Evolutionary conservation across 202 grass and related monocot genomes (phyloP).

Genomic region (Cymbopogon flexuosus): DNA sequence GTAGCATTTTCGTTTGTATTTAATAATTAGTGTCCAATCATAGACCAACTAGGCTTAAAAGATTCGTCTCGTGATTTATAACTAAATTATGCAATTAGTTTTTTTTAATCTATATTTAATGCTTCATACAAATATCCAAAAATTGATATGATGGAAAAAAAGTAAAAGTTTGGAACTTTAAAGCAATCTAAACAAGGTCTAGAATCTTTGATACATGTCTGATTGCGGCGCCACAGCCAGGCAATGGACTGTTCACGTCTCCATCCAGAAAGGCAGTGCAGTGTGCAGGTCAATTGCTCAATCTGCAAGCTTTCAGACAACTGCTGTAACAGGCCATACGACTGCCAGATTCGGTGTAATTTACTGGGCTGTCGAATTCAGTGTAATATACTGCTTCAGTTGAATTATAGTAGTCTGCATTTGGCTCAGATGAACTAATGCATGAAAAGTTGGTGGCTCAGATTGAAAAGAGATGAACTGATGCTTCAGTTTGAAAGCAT

Average conservation of each 20-base stretch:
- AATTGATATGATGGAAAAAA: too few species aligned
- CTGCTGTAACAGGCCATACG: neutral
- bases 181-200: too few species aligned
- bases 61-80: too few species aligned
- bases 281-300: too few species aligned
- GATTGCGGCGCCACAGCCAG: neutral
- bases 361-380: neutral
- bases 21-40: too few species aligned
- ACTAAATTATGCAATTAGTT: too few species aligned
- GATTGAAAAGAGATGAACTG: neutral
- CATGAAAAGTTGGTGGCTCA: neutral
- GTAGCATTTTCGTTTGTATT: too few species aligned
- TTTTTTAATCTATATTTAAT: too few species aligned
- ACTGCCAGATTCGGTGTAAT: neutral
- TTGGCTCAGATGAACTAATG: conserved; percentile 1
- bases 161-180: too few species aligned
- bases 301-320: neutral
- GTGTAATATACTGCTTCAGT: neutral
- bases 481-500: neutral
- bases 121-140: too few species aligned
- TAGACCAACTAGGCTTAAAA: too few species aligned
- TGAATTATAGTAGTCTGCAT: neutral
- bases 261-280: neutral
- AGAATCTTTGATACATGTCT: too few species aligned
- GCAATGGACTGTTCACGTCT: neutral